These are phyloP conservation scores for Inga leiocalycina DNA, from an alignment of 306 rosid species.

Conservation along the genomic window DNA sequence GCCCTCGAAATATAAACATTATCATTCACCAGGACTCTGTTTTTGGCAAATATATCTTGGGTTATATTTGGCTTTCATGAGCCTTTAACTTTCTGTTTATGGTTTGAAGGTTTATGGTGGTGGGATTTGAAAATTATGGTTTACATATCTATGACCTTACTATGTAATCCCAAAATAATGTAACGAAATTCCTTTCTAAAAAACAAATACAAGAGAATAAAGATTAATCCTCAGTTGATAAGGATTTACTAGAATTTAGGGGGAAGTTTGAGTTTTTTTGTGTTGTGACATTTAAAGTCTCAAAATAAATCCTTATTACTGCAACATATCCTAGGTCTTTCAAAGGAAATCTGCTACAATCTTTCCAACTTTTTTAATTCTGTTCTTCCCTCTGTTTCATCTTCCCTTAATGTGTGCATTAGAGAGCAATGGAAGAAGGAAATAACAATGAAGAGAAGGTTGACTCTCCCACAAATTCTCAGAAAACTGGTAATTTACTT, in stretches of 20 bases:
- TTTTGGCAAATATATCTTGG: neutral
- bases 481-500: slow-evolving; percentile 55
- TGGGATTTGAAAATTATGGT: neutral
- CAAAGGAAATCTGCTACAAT: neutral
- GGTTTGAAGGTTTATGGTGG: neutral
- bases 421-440: slow-evolving; percentile 31
- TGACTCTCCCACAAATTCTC: slow-evolving; percentile 64
- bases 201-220: neutral
- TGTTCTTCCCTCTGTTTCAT: neutral
- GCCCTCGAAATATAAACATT: neutral
- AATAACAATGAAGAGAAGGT: slow-evolving; percentile 19
- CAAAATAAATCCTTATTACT: neutral
- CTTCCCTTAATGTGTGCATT: neutral
- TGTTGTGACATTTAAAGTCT: neutral
- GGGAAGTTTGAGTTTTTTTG: neutral
- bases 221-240: neutral
- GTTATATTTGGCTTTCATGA: neutral
- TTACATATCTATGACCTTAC: neutral
- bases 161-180: neutral
- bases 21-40: neutral
- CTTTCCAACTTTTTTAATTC: neutral
- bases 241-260: neutral
- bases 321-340: neutral
- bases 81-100: neutral
- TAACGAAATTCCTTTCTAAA: no score